These are phyloP conservation scores for Scheffersomyces titani DNA, from an alignment of 1,139 yeast genomes.

Conservation along the genomic window DNA sequence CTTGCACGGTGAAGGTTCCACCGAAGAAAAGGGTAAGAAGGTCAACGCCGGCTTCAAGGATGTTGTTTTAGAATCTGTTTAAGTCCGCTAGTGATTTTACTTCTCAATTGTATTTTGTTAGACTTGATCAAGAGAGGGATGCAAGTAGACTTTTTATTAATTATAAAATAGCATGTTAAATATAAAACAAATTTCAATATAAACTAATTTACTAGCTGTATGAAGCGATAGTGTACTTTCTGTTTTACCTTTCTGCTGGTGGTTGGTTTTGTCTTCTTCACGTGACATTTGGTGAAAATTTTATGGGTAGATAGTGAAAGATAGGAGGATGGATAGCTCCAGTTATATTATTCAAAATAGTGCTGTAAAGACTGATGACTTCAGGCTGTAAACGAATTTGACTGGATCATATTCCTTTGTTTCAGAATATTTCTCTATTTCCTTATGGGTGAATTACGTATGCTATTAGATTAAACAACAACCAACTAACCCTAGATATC, in stretches of 20 bases:
- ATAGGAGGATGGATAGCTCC: too few relatives aligned
- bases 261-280: not conserved
- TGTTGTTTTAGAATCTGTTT: constrained; percentile 69
- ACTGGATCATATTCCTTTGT: too few relatives aligned
- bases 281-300: too few relatives aligned
- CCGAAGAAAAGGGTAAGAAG: constrained; percentile 88
- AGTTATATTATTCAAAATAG: too few relatives aligned
- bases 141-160: constrained; percentile 1
- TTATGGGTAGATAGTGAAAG: too few relatives aligned
- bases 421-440: too few relatives aligned
- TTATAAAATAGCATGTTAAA: constrained; percentile 1
- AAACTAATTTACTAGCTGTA: not conserved
- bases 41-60: constrained; percentile 84
- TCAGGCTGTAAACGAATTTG: too few relatives aligned
- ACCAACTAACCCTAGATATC: too few relatives aligned
- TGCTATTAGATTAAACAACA: too few relatives aligned
- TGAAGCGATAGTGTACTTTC: not conserved
- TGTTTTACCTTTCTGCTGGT: too few relatives aligned
- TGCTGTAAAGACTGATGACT: too few relatives aligned
- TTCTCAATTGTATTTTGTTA: constrained; percentile 1
- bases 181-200: not conserved
- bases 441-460: too few relatives aligned
- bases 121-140: constrained; percentile 1
- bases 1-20: constrained; percentile 85
- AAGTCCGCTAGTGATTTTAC: constrained; percentile 13